Base-by-base conservation (phyloP, 352 stramenopile species). In the Phytopythium aichiense region DNA sequence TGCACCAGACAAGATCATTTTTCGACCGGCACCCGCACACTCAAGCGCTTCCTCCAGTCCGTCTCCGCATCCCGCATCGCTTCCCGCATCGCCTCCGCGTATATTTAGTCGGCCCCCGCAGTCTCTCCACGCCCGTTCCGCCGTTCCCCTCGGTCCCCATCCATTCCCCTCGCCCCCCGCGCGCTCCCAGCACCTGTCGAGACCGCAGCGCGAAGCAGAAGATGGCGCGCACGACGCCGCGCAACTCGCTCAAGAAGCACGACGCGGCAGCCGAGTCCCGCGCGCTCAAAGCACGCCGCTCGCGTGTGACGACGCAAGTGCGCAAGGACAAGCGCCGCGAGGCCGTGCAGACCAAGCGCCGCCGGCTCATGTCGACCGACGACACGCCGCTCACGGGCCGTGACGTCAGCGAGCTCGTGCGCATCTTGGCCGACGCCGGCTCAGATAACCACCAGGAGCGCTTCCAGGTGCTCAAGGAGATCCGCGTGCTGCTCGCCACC, bases 241-340 rank as follows among this genome's bases (percentile, higher is more conserved):
- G 79, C 63, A 84, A 72, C 56, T 91, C 82, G 66, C 82, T 91
- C 58, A 89, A 89, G 75, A 89, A 91, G 70, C 82, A 91, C 73
- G 77, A 91, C 65, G 70, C 71, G 2, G 59, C 76, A 20, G 74
- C 73, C 42, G 79, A 87, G 58, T 88, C 79, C 7, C 79, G 79
- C 50, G 72, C 79, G 54, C 72, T 77, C 56, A 91, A 91, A 63
- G 78, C 78, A 58, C 79, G 78, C 20, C 75, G 79, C 51, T 64
- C 84, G 54, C 82, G 82, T 65, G 73, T 76, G n/a, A 83, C 70
- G 43, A 80, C 71, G 56, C 77, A 91, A 60, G 77, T 91, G 58
- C 79, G 82, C 58, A 91, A 91, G 67, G 79, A 89, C 67, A 91
- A 89, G 62, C 79, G 79, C 0, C 77, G 73, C 65, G 66, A 79